Evolutionary conservation across 306 rosid species (phyloP).

Genomic region (Citrullus amarus): DNA sequence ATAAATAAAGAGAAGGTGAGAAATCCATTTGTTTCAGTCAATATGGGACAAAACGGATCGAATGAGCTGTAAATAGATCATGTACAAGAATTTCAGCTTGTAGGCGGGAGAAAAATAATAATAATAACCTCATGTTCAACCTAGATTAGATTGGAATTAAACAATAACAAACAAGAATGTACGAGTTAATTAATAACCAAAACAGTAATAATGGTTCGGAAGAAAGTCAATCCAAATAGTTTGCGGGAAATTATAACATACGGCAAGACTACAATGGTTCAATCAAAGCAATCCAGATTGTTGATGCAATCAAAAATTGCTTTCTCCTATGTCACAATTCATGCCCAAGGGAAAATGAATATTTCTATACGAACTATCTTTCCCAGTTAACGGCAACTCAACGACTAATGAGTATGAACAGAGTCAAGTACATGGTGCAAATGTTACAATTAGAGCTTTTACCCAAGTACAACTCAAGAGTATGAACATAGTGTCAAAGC

Average conservation of each 20-base stretch:
- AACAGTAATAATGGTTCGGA: neutral
- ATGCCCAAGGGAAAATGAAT: neutral
- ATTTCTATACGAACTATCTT: neutral
- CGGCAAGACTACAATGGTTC: neutral
- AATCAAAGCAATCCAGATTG: neutral
- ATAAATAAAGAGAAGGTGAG: too few species aligned
- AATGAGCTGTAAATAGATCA: too few species aligned
- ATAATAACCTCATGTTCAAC: too few species aligned
- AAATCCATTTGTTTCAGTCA: too few species aligned
- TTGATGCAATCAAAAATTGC: neutral
- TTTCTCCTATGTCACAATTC: neutral
- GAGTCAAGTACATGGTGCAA: neutral
- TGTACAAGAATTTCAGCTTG: too few species aligned
- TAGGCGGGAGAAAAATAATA: too few species aligned
- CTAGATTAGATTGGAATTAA: too few species aligned
- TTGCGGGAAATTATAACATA: neutral
- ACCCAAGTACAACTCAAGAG: neutral
- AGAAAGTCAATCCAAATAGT: neutral
- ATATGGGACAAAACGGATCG: too few species aligned
- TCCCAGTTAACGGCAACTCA: neutral
- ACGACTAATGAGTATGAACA: neutral
- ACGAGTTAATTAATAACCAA: too few species aligned
- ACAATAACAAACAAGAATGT: too few species aligned
- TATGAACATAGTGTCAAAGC: neutral
- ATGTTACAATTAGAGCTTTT: neutral